A percentile compares a stretch with the other conserved stretches of the same genome.
These are phyloP conservation scores for Aspergillus homomorphus DNA, from an alignment of 495 filamentous ascomycete species.

Conservation along the genomic window DNA sequence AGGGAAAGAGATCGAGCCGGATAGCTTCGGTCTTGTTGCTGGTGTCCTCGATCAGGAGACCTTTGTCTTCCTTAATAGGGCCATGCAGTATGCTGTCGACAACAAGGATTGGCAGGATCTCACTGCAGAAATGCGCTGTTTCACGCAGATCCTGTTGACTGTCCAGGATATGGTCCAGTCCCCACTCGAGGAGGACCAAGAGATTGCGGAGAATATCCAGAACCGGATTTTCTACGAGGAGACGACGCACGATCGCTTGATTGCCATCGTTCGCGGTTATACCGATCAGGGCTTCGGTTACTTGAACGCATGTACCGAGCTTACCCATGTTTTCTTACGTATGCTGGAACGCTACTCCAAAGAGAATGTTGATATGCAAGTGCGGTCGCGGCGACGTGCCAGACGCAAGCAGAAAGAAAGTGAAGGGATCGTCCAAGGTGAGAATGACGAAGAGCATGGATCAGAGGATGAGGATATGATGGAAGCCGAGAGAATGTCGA, in stretches of 20 bases:
- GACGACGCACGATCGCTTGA: constrained; percentile 80
- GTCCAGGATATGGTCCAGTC: constrained; percentile 92
- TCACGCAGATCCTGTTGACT: constrained; percentile 73
- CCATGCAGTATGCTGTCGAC: constrained; percentile 74
- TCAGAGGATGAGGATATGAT: constrained; percentile 74
- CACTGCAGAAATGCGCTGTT: constrained; percentile 86
- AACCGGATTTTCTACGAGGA: constrained; percentile 98
- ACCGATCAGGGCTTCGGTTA: constrained; percentile 94
- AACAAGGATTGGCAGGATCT: constrained; percentile 83
- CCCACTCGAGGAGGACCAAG: constrained; percentile 85
- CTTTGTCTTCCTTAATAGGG: constrained; percentile 79
- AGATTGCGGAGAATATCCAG: constrained; percentile 96
- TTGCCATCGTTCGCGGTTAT: constrained; percentile 74
- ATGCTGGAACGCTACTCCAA: constrained; percentile 93
- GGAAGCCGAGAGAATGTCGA: constrained; percentile 62
- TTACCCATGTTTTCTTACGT: constrained; percentile 84
- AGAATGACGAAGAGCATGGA: constrained; percentile 53
- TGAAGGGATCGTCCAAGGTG: constrained; percentile 24
- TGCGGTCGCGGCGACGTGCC: constrained; percentile 71
- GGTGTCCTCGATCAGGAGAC: constrained; percentile 88
- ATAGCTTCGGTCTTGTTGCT: constrained; percentile 82
- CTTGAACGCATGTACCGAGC: constrained; percentile 86
- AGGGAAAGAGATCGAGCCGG: constrained; percentile 54
- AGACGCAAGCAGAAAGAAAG: constrained; percentile 66
- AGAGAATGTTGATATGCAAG: constrained; percentile 88